Evolutionary conservation across 371 early-diverging fungal species (phyloP), one percentile per base, ranked within the genome.

Genomic region (Blakeslea trispora): DNA sequence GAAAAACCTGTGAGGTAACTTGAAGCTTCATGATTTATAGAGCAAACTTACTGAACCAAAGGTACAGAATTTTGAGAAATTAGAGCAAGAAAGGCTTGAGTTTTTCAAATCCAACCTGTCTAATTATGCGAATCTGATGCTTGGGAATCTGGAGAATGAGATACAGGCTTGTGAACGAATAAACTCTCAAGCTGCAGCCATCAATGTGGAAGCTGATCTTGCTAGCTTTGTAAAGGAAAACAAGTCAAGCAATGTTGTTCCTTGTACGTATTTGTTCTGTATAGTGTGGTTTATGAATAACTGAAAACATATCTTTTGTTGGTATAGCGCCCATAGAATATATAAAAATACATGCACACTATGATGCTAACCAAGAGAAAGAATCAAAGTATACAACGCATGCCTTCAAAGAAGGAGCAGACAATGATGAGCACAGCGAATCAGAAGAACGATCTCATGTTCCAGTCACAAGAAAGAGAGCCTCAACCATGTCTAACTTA

Each of bases 81-180:
- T 65, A 35, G 66, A 65, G 41, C 31, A 50, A 28, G 66, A 65
- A 24, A 50, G 66, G 28, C 21, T 65, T 3, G 49, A 52, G 9
- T 65, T 65, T 34, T 50, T 65, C 18, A 55, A 59, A 17, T 43
- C 57, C 21, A 65, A 65, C 47, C 18, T 65, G n/a, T 53, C 57
- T 7, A 50, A 56, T 19, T 61, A 40, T 51, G 53, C 66, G 8
- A 51, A 61, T 24, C 24, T 61, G 5, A 60, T 65, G 46, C 49
- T 60, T 15, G 57, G 61, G 4, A 60, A 54, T 42, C 28, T 53
- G 1, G 57, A 65, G 35, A 53, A 48, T 34, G 61, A 65, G 57
- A 48, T 65, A 1, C 44, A 65, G 57, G 56, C 63, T 44, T 64
- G 53, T 46, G 65, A 64, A 35, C 44, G 51, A 35, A 39, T 59